Percentiles rank a stretch among this genome's conserved stretches.
Conservation (phyloP, 106 monocot genomes). For the Apostasia shenzhenica region DNA sequence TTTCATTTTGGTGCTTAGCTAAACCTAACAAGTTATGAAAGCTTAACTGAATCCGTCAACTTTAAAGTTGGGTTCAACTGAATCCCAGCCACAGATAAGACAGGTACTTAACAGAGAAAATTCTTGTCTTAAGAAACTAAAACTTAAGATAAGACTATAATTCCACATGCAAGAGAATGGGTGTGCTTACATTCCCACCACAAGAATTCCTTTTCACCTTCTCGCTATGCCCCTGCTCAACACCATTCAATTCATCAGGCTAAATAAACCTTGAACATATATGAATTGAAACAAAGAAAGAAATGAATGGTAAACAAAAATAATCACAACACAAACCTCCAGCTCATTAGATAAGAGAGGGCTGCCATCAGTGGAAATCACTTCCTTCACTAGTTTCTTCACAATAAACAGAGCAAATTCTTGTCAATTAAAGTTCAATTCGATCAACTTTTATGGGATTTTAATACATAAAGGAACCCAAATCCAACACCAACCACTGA, state of each 20-base stretch:
- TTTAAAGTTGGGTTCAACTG: too few relatives aligned
- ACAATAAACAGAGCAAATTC: neutral
- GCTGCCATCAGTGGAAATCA: neutral
- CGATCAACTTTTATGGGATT: neutral
- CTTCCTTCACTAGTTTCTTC: neutral
- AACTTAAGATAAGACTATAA: neutral
- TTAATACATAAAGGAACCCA: neutral
- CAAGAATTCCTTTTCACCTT: neutral
- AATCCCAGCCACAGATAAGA: too few relatives aligned
- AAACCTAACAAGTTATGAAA: too few relatives aligned
- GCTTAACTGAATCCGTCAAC: too few relatives aligned
- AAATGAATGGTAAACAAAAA: neutral
- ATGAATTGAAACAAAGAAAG: neutral
- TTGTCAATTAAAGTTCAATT: neutral
- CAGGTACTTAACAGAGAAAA: too few relatives aligned
- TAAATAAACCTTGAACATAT: neutral
- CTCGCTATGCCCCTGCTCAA: slow-evolving; percentile 2
- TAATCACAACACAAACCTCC: neutral
- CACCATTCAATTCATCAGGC: neutral
- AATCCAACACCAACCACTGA: slow-evolving; percentile 2
- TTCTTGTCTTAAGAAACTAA: neutral
- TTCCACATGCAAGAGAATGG: too few relatives aligned
- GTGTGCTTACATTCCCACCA: neutral
- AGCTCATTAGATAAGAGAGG: neutral
- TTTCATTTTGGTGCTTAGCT: too few relatives aligned